Base-by-base conservation (phyloP, 2,329 filamentous ascomycete species). In the Fusarium ambrosium region DNA sequence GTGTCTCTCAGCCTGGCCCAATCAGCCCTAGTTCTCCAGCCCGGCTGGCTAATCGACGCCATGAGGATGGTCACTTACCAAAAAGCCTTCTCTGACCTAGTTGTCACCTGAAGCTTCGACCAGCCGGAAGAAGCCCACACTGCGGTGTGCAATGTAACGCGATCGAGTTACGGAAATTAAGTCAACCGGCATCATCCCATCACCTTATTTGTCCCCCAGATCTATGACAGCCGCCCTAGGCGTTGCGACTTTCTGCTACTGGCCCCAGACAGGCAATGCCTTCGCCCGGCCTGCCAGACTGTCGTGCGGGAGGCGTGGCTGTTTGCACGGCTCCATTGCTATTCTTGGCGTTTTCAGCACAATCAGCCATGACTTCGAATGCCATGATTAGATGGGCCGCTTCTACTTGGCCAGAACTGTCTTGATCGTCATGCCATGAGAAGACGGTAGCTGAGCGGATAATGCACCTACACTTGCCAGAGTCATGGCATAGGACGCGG, bases 121-220 rank as follows among this genome's bases (percentile, higher is more conserved):
- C 68, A 67, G 53, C 59, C 24, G 53, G 48, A 27, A 53, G 24
- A 66, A 63, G 39, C 62, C 59, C 51, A 53, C 65, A 61, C 56
- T 60, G 36, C 55, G 66, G 58, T 69, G 58, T 67, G 41, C 62
- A 69, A 75, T 76, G 73, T 72, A 71, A 78, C 71, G 60, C 73
- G 71, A 78, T 78, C 71, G 67, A 61, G 62, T 71, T 71, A 66
- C 62, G 66, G 69, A 72, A 74, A 68, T 77, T 70, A 68, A 71
- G 66, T 64, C 72, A 64, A 64, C 48, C 66, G 65, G 69, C 67
- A 75, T 60, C 68, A 65, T 73, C 64, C 64, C 63, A 66, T 68
- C 62, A 62, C 63, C 66, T 64, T 66, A 65, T 62, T 67, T 70
- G 53, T 68, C 66, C 66, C 48, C 64, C 73, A 72, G 67, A 74